Conservation (phyloP, 345 rosid species). For the Eucalyptus cloeziana region DNA sequence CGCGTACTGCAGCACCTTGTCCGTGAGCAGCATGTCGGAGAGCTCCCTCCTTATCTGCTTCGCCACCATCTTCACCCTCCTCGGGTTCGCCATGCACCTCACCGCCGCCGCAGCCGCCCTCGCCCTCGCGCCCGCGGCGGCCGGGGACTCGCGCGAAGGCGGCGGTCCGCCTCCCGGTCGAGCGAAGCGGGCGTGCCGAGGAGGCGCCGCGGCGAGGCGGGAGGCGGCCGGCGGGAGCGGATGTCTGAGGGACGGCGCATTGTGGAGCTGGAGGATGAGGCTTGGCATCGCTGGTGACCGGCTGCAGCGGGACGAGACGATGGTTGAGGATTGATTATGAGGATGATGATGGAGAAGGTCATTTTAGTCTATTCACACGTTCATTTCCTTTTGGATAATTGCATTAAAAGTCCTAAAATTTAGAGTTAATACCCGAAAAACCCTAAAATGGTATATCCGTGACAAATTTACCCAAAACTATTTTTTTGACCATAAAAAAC, state of each 20-base stretch:
- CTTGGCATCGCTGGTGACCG: background rate
- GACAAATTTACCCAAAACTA: too few species aligned
- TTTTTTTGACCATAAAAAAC: too few species aligned
- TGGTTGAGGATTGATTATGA: background rate
- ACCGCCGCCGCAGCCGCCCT: background rate
- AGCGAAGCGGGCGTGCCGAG: background rate
- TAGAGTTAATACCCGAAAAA: too few species aligned
- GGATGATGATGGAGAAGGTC: background rate
- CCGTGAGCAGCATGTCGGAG: slow-evolving; percentile 84
- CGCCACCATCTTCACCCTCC: slow-evolving; percentile 88
- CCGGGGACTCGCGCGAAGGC: slow-evolving; percentile 1
- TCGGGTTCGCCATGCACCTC: slow-evolving; percentile 83
- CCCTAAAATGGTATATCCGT: too few species aligned
- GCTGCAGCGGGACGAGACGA: background rate
- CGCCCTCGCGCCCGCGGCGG: background rate
- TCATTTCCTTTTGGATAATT: background rate
- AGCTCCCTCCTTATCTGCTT: slow-evolving; percentile 83
- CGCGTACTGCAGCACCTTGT: slow-evolving; percentile 77
- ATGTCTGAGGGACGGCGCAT: background rate
- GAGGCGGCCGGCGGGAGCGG: background rate
- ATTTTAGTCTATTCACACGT: background rate
- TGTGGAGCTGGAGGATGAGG: background rate
- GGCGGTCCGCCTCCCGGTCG: background rate
- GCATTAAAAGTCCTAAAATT: too few species aligned
- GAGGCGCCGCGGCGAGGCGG: background rate